phyloP scores from a whole-genome alignment of 2,329 filamentous ascomycete genomes.

The Neofusicoccum laricinum region DNA sequence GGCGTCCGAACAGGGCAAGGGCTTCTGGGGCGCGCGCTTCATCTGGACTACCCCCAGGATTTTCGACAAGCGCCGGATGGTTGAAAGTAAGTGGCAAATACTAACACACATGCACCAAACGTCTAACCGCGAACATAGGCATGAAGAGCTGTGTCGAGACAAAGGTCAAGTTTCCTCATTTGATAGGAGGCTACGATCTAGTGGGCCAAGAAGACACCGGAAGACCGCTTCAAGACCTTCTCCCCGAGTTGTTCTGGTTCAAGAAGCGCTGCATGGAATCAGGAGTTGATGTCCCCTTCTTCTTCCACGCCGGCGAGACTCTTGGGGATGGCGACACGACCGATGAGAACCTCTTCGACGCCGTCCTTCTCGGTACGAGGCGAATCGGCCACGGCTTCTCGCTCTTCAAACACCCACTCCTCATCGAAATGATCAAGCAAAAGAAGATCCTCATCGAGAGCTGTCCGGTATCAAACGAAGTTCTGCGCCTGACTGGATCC shows the following conservation, averaged over 20 bases:
- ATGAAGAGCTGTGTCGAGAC: slow-evolving; percentile 87
- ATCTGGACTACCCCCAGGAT: slow-evolving; percentile 79
- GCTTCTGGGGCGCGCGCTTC: slow-evolving; percentile 80
- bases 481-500: slow-evolving; percentile 73
- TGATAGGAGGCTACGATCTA: slow-evolving; percentile 84
- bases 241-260: slow-evolving; percentile 92
- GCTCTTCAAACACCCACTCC: slow-evolving; percentile 84
- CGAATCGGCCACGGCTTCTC: slow-evolving; percentile 89
- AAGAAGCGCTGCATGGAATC: slow-evolving; percentile 77
- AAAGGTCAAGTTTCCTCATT: slow-evolving; percentile 73
- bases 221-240: slow-evolving; percentile 69
- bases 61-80: slow-evolving; percentile 62
- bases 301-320: slow-evolving; percentile 91
- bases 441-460: slow-evolving; percentile 84
- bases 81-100: slow-evolving; percentile 53
- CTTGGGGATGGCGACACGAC: slow-evolving; percentile 71
- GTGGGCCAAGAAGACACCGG: slow-evolving; percentile 85
- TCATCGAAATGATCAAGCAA: slow-evolving; percentile 85
- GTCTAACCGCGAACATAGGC: slow-evolving; percentile 28
- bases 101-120: too few relatives aligned
- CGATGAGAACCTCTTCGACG: slow-evolving; percentile 86
- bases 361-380: slow-evolving; percentile 78
- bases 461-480: slow-evolving; percentile 88
- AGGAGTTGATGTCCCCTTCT: slow-evolving; percentile 82
- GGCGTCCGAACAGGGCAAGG: slow-evolving; percentile 63